phyloP scores from a whole-genome alignment of 768 basidiomycete species.

The Tulasnella calospora region DNA sequence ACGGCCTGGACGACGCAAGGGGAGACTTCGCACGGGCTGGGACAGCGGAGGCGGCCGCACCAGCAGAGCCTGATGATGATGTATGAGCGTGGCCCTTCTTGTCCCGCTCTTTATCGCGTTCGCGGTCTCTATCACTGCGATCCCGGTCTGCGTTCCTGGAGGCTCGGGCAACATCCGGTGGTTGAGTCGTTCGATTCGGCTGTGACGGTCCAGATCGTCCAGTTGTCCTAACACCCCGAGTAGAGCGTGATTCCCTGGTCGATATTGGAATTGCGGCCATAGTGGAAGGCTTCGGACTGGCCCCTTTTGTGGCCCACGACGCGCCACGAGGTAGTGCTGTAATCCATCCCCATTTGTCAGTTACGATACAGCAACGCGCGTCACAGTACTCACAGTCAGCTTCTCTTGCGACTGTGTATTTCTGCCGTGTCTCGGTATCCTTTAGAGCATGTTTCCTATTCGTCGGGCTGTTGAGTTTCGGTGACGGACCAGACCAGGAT shows the following conservation, averaged over 20 bases:
- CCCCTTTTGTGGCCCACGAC: conserved; percentile 42
- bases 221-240: background rate
- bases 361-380: conserved; percentile 19
- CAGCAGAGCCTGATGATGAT: conserved; percentile 17
- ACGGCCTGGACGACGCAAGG: conserved; percentile 35
- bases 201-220: conserved; percentile 4
- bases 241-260: background rate
- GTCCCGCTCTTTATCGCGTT: conserved; percentile 12
- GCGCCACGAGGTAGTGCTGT: conserved; percentile 57
- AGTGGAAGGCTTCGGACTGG: conserved; percentile 16
- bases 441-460: conserved; percentile 88
- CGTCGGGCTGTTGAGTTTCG: background rate
- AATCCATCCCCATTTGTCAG: background rate
- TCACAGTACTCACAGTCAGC: background rate
- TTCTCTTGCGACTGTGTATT: conserved; percentile 22
- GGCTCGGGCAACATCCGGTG: background rate
- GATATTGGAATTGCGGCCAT: conserved; percentile 16
- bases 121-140: background rate
- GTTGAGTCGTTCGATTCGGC: background rate
- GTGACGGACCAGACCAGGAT: background rate
- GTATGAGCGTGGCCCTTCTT: conserved; percentile 21
- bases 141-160: conserved; percentile 7
- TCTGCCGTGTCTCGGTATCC: conserved; percentile 60
- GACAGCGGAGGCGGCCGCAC: background rate
- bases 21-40: conserved; percentile 13